Evolutionary conservation across 352 stramenopile species (phyloP).

Genomic region (Elongisporangium prolatum): DNA sequence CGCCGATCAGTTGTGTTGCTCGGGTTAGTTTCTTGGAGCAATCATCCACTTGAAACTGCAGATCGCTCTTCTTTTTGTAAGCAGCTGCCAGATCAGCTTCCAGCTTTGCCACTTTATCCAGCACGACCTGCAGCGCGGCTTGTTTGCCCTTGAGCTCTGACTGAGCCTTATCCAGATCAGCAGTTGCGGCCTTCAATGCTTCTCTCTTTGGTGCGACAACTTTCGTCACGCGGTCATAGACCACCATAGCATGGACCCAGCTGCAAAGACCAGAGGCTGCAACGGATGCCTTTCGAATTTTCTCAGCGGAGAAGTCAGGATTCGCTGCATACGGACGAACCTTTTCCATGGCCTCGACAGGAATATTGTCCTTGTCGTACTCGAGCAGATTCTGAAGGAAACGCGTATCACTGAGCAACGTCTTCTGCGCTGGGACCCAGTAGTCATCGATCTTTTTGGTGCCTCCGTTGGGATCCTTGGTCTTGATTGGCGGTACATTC

Average conservation of each 20-base stretch:
- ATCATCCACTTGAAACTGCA: constrained; percentile 90
- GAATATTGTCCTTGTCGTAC: constrained; percentile 96
- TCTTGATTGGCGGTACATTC: constrained; percentile 87
- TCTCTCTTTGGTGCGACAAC: constrained; percentile 92
- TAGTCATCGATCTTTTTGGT: constrained; percentile 95
- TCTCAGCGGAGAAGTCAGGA: constrained; percentile 90
- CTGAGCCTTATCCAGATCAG: constrained; percentile 83
- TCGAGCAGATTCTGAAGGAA: constrained; percentile 93
- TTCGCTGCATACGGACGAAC: constrained; percentile 80
- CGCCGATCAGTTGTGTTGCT: constrained; percentile 92
- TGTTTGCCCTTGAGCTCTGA: constrained; percentile 87
- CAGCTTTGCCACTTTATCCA: constrained; percentile 90
- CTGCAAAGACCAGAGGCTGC: constrained; percentile 92
- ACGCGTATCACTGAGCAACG: constrained; percentile 87
- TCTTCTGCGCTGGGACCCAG: constrained; percentile 92
- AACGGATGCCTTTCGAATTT: constrained; percentile 92
- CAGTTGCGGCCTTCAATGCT: constrained; percentile 87
- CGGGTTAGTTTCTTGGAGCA: constrained; percentile 90
- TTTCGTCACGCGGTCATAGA: constrained; percentile 93
- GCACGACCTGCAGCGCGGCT: constrained; percentile 85
- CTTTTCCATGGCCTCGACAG: constrained; percentile 88
- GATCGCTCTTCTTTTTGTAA: constrained; percentile 90
- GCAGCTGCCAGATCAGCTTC: constrained; percentile 86
- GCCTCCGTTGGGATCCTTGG: constrained; percentile 88
- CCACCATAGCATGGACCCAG: constrained; percentile 96